Base-by-base conservation (phyloP, 352 stramenopile genomes). In the Albugo candida region DNA sequence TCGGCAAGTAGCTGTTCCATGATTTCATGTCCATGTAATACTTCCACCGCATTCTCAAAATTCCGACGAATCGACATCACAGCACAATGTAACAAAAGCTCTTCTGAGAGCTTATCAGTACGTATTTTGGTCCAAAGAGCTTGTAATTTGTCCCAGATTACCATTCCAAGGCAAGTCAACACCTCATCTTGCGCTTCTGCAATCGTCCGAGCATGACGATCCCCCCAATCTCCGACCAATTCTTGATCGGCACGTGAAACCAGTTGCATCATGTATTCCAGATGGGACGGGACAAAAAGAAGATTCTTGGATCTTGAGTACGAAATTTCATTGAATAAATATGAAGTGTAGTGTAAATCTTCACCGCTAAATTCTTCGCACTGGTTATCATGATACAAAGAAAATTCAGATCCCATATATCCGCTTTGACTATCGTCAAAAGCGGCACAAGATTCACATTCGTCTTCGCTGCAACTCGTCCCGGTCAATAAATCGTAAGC, bases 101-200 rank as follows among this genome's bases (percentile, higher is more conserved):
- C 77, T 42, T 86, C 75, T 1, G 70, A 68, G 0, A 67, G 72
- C 58, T 86, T 84, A 44, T 86, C 74, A 17, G 68, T 70, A 27
- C 72, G 70, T 39, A 68, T 67, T 48, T 82, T 79, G 13, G 72
- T 80, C 77, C 74, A 91, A 48, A 91, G 35, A n/a, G 61, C 75
- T 52, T 87, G 77, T 52, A 87, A 65, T 42, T 91, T 91, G 40
- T 91, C 77, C 77, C 77, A 91, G 52, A 91, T 85, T 27, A 91
- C 72, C 61, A 91, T 86, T 0, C 77, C 77, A 2, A 91, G 57
- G 51, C 77, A 91, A 36, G 82, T 84, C 18, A 91, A 65, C 45
- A 91, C 77, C 58, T 91, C 77, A 48, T 91, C 77, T 46, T 91
- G 77, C 12, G 77, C 77, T 47, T 91, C 77, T 0, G 77, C 71